Conservation (phyloP, 441 rosid genomes). For the Breynia disticha region DNA sequence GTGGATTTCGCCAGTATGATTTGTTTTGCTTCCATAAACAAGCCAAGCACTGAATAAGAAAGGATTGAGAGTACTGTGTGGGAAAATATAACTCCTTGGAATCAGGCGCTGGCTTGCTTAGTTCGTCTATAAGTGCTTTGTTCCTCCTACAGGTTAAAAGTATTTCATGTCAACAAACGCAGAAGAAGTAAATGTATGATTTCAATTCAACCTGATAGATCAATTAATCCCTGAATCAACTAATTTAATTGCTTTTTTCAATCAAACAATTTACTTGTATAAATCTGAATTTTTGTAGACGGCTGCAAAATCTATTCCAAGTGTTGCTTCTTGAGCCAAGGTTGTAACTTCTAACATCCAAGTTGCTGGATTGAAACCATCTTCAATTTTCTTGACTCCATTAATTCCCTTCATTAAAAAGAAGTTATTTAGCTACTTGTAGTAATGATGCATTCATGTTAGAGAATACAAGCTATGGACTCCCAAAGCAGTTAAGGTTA, state of each 20-base stretch:
- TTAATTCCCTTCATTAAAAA: slow-evolving; percentile 32
- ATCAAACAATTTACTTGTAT: slow-evolving; percentile 31
- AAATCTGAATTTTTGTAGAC: slow-evolving; percentile 52
- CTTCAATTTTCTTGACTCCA: slow-evolving; percentile 58
- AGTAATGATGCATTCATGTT: neutral
- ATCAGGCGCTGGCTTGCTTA: slow-evolving; percentile 45
- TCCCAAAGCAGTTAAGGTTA: no score
- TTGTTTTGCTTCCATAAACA: slow-evolving; percentile 73
- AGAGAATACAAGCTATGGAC: no score
- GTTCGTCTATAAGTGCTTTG: slow-evolving; percentile 47
- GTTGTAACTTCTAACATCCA: slow-evolving; percentile 77
- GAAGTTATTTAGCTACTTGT: neutral
- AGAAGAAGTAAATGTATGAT: neutral
- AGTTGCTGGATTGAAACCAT: slow-evolving; percentile 70
- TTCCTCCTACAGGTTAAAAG: slow-evolving; percentile 44
- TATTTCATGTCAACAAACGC: neutral
- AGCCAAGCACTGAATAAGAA: slow-evolving; percentile 49
- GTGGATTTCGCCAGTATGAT: slow-evolving; percentile 88
- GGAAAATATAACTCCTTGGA: slow-evolving; percentile 55
- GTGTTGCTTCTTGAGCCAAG: slow-evolving; percentile 37
- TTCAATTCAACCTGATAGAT: neutral
- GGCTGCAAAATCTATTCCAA: slow-evolving; percentile 51
- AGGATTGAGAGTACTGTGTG: slow-evolving; percentile 47
- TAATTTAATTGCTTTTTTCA: no score
- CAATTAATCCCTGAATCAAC: neutral